These are phyloP conservation scores for Blastobotrys arbuscula DNA, from an alignment of 1,139 yeast species.

Conservation along the genomic window DNA sequence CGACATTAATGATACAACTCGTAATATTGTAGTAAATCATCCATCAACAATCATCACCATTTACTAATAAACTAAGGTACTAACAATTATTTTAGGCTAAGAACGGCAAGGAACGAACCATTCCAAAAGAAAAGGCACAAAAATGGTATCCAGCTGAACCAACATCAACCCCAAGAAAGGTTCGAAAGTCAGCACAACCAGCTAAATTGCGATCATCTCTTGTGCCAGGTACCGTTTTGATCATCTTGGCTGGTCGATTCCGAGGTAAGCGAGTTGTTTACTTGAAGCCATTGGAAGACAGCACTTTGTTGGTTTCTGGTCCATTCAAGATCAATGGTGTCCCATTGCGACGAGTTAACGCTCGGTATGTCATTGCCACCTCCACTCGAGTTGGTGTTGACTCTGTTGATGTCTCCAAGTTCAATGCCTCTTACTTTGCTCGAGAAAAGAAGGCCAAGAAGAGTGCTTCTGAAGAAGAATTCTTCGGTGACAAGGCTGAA, in stretches of 20 bases:
- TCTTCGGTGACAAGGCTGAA: constrained; percentile 81
- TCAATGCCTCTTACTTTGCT: constrained; percentile 94
- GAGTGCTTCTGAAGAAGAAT: constrained; percentile 87
- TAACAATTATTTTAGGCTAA: constrained; percentile 25
- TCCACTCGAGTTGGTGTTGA: constrained; percentile 83
- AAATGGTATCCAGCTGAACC: constrained; percentile 92
- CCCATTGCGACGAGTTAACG: constrained; percentile 98
- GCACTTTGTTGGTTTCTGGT: constrained; percentile 96
- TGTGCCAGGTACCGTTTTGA: constrained; percentile 98
- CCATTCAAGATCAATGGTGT: constrained; percentile 99
- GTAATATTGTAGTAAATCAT: too few relatives aligned
- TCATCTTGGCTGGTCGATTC: constrained; percentile 99
- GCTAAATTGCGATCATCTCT: constrained; percentile 95
- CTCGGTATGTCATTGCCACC: constrained; percentile 99
- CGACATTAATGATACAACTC: background rate
- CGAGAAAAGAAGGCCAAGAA: constrained; percentile 84
- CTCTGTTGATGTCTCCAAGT: constrained; percentile 83
- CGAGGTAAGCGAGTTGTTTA: constrained; percentile 99
- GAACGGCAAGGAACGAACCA: constrained; percentile 34
- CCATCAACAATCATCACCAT: background rate
- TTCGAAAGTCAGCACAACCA: constrained; percentile 77
- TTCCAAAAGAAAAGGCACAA: constrained; percentile 55
- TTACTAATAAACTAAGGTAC: background rate
- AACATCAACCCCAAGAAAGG: constrained; percentile 67
- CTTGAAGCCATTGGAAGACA: constrained; percentile 97